Conservation (phyloP, 768 basidiomycete genomes). For the Basidioascus undulatus region DNA sequence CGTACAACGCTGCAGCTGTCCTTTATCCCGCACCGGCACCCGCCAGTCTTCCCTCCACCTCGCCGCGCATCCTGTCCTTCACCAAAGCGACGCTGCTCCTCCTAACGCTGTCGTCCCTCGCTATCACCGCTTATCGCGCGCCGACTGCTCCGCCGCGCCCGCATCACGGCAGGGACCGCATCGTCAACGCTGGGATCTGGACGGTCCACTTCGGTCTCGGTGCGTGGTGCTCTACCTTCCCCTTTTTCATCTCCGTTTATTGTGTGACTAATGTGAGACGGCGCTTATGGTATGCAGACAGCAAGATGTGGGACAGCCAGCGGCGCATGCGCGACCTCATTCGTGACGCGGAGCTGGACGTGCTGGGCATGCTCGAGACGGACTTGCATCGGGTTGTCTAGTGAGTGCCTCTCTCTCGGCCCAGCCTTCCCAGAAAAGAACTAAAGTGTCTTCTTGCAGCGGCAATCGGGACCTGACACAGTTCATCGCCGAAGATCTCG, state of each 20-base stretch:
- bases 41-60: not conserved
- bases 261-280: no score
- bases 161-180: slow-evolving; percentile 35
- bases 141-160: slow-evolving; percentile 30
- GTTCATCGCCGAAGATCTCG: slow-evolving; percentile 46
- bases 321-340: slow-evolving; percentile 34
- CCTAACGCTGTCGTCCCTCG: slow-evolving; percentile 27
- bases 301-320: slow-evolving; percentile 32
- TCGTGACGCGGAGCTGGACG: slow-evolving; percentile 61
- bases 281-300: no score
- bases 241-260: no score
- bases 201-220: slow-evolving; percentile 74
- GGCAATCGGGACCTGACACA: no score
- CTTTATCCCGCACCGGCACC: not conserved
- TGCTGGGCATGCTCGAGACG: slow-evolving; percentile 65
- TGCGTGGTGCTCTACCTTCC: slow-evolving; percentile 17
- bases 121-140: slow-evolving; percentile 31
- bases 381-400: slow-evolving; percentile 54
- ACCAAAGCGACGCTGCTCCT: no score
- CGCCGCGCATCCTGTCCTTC: not conserved
- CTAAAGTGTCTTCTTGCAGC: no score
- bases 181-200: slow-evolving; percentile 71
- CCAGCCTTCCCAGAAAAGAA: not conserved
- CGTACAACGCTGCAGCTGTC: slow-evolving; percentile 11
- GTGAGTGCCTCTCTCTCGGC: slow-evolving; percentile 21